These are phyloP conservation scores for Dactylellina parvicollis DNA, from an alignment of 2,329 filamentous ascomycete genomes.

Conservation along the genomic window DNA sequence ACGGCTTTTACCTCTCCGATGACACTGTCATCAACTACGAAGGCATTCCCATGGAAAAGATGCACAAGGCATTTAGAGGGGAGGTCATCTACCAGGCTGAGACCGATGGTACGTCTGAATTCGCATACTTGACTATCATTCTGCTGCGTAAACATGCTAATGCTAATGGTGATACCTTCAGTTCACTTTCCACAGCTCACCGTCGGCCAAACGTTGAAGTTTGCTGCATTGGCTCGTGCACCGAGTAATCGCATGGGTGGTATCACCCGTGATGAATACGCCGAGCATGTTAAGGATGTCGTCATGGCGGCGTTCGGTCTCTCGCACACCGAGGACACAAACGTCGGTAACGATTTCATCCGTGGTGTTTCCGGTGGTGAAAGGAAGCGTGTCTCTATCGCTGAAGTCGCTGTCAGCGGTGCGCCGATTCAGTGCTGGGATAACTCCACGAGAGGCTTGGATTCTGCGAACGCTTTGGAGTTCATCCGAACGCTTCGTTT, in stretches of 20 bases:
- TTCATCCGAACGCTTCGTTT: slow-evolving; percentile 75
- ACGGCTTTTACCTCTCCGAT: slow-evolving; percentile 78
- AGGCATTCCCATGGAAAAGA: slow-evolving; percentile 63
- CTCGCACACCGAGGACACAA: slow-evolving; percentile 76
- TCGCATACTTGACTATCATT: slow-evolving; percentile 78
- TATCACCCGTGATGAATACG: slow-evolving; percentile 70
- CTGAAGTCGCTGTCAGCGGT: slow-evolving; percentile 66
- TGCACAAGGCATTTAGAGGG: slow-evolving; percentile 71
- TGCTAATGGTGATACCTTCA: not conserved
- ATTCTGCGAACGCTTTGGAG: slow-evolving; percentile 77
- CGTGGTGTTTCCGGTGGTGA: slow-evolving; percentile 77
- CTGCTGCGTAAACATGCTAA: slow-evolving; percentile 79
- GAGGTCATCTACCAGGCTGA: slow-evolving; percentile 82
- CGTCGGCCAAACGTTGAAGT: slow-evolving; percentile 77
- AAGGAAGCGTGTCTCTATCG: slow-evolving; percentile 79
- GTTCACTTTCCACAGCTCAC: slow-evolving; percentile 75
- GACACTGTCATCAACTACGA: slow-evolving; percentile 83
- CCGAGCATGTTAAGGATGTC: slow-evolving; percentile 71
- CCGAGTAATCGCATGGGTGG: slow-evolving; percentile 73
- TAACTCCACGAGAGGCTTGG: slow-evolving; percentile 77
- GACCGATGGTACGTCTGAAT: slow-evolving; percentile 68
- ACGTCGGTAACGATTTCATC: slow-evolving; percentile 78
- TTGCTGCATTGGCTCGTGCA: slow-evolving; percentile 75
- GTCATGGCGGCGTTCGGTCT: slow-evolving; percentile 78
- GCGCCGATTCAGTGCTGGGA: slow-evolving; percentile 78